phyloP scores from a whole-genome alignment of 2,329 filamentous ascomycete species.

The Aspergillus ochraceus region DNA sequence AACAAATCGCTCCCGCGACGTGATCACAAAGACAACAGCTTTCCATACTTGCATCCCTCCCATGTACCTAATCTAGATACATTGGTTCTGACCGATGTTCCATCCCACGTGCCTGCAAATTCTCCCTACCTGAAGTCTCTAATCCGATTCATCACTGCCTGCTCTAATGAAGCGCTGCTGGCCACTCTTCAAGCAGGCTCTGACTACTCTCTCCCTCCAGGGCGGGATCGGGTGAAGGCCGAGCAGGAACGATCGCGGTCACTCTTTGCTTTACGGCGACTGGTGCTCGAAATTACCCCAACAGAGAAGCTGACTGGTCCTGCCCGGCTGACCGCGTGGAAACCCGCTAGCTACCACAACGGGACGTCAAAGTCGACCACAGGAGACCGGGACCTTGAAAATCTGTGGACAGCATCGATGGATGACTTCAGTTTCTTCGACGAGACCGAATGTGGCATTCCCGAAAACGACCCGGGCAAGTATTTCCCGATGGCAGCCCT shows the following conservation, averaged over 20 bases:
- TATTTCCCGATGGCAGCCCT: conserved; percentile 44
- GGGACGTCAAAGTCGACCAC: conserved; percentile 55
- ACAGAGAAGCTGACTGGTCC: conserved; percentile 18
- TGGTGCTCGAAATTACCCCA: conserved; percentile 57
- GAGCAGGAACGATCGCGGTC: conserved; percentile 51
- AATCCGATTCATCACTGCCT: conserved; percentile 56
- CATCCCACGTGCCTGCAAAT: conserved; percentile 42
- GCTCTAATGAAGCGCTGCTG: conserved; percentile 56
- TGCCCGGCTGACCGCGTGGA: conserved; percentile 34
- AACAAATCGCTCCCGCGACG: conserved; percentile 30
- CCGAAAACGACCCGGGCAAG: conserved; percentile 45
- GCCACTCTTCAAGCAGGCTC: conserved; percentile 54
- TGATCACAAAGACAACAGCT: conserved; percentile 26
- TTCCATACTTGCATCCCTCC: conserved; percentile 52
- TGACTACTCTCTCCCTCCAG: conserved; percentile 62
- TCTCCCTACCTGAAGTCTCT: conserved; percentile 47
- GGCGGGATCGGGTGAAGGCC: conserved; percentile 50
- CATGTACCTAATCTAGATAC: conserved; percentile 56
- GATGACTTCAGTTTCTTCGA: conserved; percentile 64
- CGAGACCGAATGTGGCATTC: conserved; percentile 56
- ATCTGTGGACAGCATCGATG: conserved; percentile 59
- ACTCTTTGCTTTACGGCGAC: conserved; percentile 56
- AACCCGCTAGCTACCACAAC: conserved; percentile 46
- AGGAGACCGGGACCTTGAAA: conserved; percentile 59
- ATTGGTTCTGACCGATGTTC: conserved; percentile 58